Base-by-base conservation (phyloP, 108 stramenopile species). In the Pseudonitzschia multiseries region DNA sequence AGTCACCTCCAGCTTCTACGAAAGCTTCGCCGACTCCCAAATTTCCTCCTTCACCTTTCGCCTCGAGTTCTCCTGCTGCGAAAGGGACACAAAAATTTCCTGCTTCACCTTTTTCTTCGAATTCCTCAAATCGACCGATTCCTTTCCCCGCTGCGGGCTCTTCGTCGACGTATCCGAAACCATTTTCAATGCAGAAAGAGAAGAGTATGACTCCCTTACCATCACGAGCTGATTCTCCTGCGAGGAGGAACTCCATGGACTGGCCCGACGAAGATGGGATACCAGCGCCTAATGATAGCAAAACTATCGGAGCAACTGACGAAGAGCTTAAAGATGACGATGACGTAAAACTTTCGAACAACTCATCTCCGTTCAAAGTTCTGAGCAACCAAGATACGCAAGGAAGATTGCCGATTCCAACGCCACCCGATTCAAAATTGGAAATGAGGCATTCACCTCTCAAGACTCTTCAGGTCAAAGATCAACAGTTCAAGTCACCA, bases 261-360 rank as follows among this genome's bases (percentile, higher is more conserved):
- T 54, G 71, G 71, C 57, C 75, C 8, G 74, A 62, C 15, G 75
- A 76, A 52, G 57, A 64, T 52, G 68, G 68, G 13, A 76, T 76
- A 61, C 75, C 75, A 44, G 68, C 33, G 12, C 75, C 75, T 26
- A 53, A 44, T 57, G 21, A 41, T 27, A 67, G 4, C 14, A 67
- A 24, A 50, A 67, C 27, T 22, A 8, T 24, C 44, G 9, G 1
- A 26, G 18, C 18, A 2, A 14, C 4, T 56, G 10, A 10, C 2
- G 9, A 9, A 12, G 54, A 56, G 54, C 9, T 24, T 24, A 26
- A 56, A 8, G 18, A 43, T 9, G 8, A 8, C 32, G 33, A 32
- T 33, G 61, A 36, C 3, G n/a, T 12, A 29, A 40, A 62, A 62
- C 6, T 62, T 18, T 8, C 31, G 8, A 67, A 67, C 46, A 50